Conservation (phyloP, 257 asterid species). For the Asclepias syriaca region DNA sequence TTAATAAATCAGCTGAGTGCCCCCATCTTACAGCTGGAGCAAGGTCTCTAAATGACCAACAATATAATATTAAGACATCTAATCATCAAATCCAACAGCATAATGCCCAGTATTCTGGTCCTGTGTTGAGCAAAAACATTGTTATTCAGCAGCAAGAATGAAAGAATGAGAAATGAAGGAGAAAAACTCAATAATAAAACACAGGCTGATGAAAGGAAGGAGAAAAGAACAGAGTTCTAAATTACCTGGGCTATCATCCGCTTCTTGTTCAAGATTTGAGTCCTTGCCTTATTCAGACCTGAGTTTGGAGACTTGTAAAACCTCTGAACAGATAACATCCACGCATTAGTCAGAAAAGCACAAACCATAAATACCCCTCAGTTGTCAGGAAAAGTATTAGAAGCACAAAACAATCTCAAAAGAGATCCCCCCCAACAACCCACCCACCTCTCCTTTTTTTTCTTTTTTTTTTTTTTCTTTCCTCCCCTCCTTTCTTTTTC, state of each 20-base stretch:
- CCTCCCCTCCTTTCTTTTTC: too few species aligned
- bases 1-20: neutral
- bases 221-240: neutral
- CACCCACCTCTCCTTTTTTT: too few species aligned
- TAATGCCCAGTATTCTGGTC: slow-evolving; percentile 62
- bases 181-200: neutral
- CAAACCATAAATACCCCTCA: neutral
- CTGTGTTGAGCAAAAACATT: slow-evolving; percentile 29
- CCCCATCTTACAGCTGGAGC: neutral
- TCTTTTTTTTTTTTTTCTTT: too few species aligned
- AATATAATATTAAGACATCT: slow-evolving; percentile 2
- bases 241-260: slow-evolving; percentile 66
- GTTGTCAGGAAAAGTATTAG: neutral
- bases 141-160: too few species aligned
- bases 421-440: neutral
- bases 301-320: slow-evolving; percentile 80
- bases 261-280: slow-evolving; percentile 73
- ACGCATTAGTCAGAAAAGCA: slow-evolving; percentile 1
- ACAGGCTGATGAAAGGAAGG: slow-evolving; percentile 5
- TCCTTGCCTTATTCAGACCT: slow-evolving; percentile 70
- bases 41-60: neutral
- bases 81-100: slow-evolving; percentile 34
- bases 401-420: neutral
- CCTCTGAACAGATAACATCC: slow-evolving; percentile 38
- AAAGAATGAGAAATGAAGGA: neutral